phyloP scores from a whole-genome alignment of 2,329 filamentous ascomycete genomes.

The Ceratocystis variospora region DNA sequence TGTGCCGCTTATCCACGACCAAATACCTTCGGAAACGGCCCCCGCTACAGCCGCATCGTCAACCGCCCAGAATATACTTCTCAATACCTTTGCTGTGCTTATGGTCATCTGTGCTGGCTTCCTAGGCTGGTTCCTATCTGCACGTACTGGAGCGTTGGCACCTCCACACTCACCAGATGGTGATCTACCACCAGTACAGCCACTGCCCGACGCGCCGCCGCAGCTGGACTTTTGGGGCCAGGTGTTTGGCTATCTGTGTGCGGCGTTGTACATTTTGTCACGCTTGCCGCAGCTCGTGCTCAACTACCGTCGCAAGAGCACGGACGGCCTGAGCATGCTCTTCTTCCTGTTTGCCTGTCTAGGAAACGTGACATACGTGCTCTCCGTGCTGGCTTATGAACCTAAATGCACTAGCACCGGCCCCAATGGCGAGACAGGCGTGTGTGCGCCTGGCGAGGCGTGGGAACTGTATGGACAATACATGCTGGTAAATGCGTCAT shows the following conservation, averaged over 20 bases:
- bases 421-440: constrained; percentile 23
- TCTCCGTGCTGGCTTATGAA: constrained; percentile 83
- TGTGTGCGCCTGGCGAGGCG: constrained; percentile 54
- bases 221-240: constrained; percentile 68
- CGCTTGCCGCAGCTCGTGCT: constrained; percentile 81
- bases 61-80: constrained; percentile 46
- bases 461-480: constrained; percentile 59
- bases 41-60: constrained; percentile 23
- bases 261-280: constrained; percentile 74
- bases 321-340: constrained; percentile 81
- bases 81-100: constrained; percentile 62
- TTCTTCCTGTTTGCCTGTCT: constrained; percentile 97
- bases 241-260: constrained; percentile 86
- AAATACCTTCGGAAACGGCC: constrained; percentile 26
- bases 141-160: constrained; percentile 24
- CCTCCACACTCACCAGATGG: constrained; percentile 17
- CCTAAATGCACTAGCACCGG: constrained; percentile 42
- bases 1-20: constrained; percentile 54
- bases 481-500: constrained; percentile 78
- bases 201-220: constrained; percentile 26
- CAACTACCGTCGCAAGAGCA: constrained; percentile 84
- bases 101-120: constrained; percentile 76
- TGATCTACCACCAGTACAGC: constrained; percentile 28
- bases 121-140: constrained; percentile 69
- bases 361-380: constrained; percentile 84